phyloP scores from a whole-genome alignment of 305 asterid species.

The Plantago coronopus region DNA sequence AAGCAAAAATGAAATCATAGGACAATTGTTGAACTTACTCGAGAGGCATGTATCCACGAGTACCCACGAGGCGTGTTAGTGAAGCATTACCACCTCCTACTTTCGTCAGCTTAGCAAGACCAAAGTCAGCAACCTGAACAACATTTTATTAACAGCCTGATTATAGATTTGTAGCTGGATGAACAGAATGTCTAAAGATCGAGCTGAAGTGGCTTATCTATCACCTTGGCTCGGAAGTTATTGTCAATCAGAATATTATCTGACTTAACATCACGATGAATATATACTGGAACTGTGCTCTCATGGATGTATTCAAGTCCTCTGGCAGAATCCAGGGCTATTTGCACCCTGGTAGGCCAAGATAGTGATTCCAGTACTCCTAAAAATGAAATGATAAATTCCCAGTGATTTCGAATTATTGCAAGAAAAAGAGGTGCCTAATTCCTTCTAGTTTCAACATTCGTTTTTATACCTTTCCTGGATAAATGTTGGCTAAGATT shows the following conservation, averaged over 20 bases:
- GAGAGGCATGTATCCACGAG: slow-evolving; percentile 86
- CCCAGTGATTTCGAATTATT: slow-evolving; percentile 4
- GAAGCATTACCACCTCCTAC: slow-evolving; percentile 61
- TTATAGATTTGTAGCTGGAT: not conserved
- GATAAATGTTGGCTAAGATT: slow-evolving; percentile 79
- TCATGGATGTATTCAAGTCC: slow-evolving; percentile 93
- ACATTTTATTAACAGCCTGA: not conserved
- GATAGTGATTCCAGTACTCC: slow-evolving; percentile 51
- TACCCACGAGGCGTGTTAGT: slow-evolving; percentile 72
- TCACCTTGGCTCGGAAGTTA: slow-evolving; percentile 74
- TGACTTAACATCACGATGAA: slow-evolving; percentile 77
- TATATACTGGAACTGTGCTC: slow-evolving; percentile 79
- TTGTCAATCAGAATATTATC: slow-evolving; percentile 73
- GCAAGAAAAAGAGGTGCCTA: not conserved
- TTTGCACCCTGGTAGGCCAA: slow-evolving; percentile 75
- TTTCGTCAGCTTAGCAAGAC: slow-evolving; percentile 69
- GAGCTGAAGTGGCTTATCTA: not conserved
- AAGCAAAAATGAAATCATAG: slow-evolving; percentile 64
- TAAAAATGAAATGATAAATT: slow-evolving; percentile 15
- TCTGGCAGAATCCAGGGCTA: slow-evolving; percentile 94
- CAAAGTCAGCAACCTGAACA: slow-evolving; percentile 82
- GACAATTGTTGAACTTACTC: slow-evolving; percentile 40
- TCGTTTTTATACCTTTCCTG: slow-evolving; percentile 42
- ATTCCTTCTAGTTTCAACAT: not conserved
- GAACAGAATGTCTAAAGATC: not conserved